Evolutionary conservation across 2,329 filamentous ascomycete genomes (phyloP).

Genomic region (Ascochyta fabae): DNA sequence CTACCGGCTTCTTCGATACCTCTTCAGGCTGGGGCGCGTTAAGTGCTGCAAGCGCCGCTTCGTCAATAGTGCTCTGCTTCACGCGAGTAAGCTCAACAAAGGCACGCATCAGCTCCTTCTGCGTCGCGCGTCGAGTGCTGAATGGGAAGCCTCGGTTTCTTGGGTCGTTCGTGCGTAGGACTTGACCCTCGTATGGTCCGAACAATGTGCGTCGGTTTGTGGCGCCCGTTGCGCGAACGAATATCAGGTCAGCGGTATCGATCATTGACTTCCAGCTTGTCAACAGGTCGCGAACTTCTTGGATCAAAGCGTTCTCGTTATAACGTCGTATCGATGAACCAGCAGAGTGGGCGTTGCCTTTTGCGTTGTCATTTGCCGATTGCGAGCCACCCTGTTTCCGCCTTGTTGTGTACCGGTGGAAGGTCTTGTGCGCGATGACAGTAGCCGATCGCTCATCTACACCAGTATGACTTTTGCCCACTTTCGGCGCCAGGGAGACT

Average conservation of each 20-base stretch:
- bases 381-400: conserved; percentile 96
- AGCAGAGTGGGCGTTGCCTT: conserved; percentile 91
- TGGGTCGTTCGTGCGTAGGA: conserved; percentile 78
- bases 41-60: conserved; percentile 62
- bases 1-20: conserved; percentile 43
- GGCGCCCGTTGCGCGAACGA: conserved; percentile 85
- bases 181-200: conserved; percentile 87
- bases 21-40: conserved; percentile 54
- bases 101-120: conserved; percentile 90
- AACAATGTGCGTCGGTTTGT: conserved; percentile 89
- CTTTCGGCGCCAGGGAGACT: conserved; percentile 82
- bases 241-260: conserved; percentile 82
- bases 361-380: conserved; percentile 91
- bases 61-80: conserved; percentile 80
- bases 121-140: conserved; percentile 87
- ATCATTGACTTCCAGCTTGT: conserved; percentile 85
- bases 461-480: conserved; percentile 71
- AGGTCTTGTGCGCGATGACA: conserved; percentile 94
- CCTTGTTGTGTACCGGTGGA: conserved; percentile 94
- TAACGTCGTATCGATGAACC: conserved; percentile 89
- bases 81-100: conserved; percentile 93
- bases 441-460: conserved; percentile 83
- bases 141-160: conserved; percentile 90
- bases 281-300: conserved; percentile 84
- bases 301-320: conserved; percentile 87